Evolutionary conservation across 371 early-diverging fungal genomes (phyloP).

Genomic region (Rhizopus arrhizus): DNA sequence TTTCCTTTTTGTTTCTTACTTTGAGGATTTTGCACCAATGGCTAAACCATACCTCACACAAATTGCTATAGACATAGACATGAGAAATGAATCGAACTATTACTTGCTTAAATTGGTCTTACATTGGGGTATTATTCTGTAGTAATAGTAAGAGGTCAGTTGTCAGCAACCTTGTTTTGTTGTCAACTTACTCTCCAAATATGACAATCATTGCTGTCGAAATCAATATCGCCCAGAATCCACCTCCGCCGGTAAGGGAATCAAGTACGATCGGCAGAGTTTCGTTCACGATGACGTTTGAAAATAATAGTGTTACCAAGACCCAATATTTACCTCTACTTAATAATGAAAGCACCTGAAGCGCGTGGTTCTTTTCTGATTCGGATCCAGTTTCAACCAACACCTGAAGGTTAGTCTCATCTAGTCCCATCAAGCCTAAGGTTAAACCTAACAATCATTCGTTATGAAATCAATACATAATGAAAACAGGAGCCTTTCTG

Average conservation of each 20-base stretch:
- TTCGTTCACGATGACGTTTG: slow-evolving; percentile 93
- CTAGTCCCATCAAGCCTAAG: slow-evolving; percentile 81
- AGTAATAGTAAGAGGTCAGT: slow-evolving; percentile 40
- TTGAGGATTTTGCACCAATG: slow-evolving; percentile 77
- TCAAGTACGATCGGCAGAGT: slow-evolving; percentile 92
- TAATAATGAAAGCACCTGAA: slow-evolving; percentile 66
- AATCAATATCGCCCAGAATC: slow-evolving; percentile 76
- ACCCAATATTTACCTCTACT: slow-evolving; percentile 80
- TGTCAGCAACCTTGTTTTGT: too few relatives aligned
- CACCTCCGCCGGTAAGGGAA: slow-evolving; percentile 70
- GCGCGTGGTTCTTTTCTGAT: slow-evolving; percentile 68
- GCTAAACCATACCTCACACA: slow-evolving; percentile 75
- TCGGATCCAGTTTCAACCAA: slow-evolving; percentile 71
- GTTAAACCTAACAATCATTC: slow-evolving; percentile 64
- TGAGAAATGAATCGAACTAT: background rate
- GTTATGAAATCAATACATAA: background rate
- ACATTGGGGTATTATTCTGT: slow-evolving; percentile 47
- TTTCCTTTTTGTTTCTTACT: slow-evolving; percentile 23
- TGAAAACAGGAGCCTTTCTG: background rate
- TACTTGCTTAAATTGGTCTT: background rate
- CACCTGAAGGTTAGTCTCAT: slow-evolving; percentile 69
- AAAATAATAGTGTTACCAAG: slow-evolving; percentile 84
- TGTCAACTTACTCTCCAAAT: slow-evolving; percentile 83
- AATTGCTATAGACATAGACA: slow-evolving; percentile 38
- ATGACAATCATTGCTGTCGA: slow-evolving; percentile 88